Evolutionary conservation across 2,329 filamentous ascomycete species (phyloP).

Genomic region (Metarhizium guizhouense): DNA sequence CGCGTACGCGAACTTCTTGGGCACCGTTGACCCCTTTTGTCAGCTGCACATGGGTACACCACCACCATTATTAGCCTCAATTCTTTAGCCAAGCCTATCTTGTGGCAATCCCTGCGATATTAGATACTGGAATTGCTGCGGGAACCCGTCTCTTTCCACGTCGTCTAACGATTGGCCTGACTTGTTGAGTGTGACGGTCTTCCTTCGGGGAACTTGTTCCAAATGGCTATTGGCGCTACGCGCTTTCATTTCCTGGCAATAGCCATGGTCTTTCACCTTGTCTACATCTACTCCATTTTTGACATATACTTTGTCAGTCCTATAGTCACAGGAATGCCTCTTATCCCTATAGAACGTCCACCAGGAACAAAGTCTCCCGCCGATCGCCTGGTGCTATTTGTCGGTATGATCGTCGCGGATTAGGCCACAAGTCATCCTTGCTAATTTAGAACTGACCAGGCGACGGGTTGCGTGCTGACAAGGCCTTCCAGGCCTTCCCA

Average conservation of each 20-base stretch:
- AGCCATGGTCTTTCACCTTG: conserved; percentile 83
- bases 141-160: too few relatives aligned
- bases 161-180: too few relatives aligned
- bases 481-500: conserved; percentile 88
- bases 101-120: too few relatives aligned
- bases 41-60: too few relatives aligned
- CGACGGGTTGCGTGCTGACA: conserved; percentile 92
- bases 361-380: conserved; percentile 58
- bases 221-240: conserved; percentile 42
- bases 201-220: too few relatives aligned
- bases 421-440: not conserved
- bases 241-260: conserved; percentile 80
- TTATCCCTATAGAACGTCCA: conserved; percentile 61
- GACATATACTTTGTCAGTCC: conserved; percentile 98
- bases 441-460: conserved; percentile 34
- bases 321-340: conserved; percentile 88
- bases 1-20: too few relatives aligned
- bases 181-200: too few relatives aligned
- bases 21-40: too few relatives aligned
- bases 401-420: conserved; percentile 47
- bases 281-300: conserved; percentile 94
- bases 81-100: too few relatives aligned
- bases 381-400: conserved; percentile 83
- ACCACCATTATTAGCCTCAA: too few relatives aligned
- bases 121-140: too few relatives aligned